Conservation (phyloP, 1,139 yeast genomes). For the Wickerhamomyces sp. region DNA sequence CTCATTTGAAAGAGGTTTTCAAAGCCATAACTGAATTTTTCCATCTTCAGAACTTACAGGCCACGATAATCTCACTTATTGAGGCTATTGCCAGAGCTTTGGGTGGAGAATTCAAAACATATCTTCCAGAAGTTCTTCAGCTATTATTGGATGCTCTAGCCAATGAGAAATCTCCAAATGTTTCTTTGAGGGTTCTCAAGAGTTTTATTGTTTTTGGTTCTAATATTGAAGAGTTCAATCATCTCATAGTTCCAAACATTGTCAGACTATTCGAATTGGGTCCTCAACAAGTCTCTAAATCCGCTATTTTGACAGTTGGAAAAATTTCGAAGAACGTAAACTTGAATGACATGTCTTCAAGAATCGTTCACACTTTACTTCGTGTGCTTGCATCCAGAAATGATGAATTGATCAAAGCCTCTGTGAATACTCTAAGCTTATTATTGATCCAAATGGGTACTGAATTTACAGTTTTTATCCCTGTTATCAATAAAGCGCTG, state of each 20-base stretch:
- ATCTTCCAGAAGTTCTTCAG: conserved; percentile 74
- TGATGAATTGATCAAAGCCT: conserved; percentile 59
- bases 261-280: conserved; percentile 78
- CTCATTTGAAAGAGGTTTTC: conserved; percentile 75
- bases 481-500: conserved; percentile 73
- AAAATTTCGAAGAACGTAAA: conserved; percentile 70
- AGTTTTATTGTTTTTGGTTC: conserved; percentile 88
- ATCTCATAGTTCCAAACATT: conserved; percentile 78
- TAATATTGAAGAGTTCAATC: conserved; percentile 84
- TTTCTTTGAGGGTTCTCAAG: conserved; percentile 73
- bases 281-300: conserved; percentile 50
- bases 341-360: conserved; percentile 83
- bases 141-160: conserved; percentile 74
- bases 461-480: conserved; percentile 84
- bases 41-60: conserved; percentile 61
- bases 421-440: conserved; percentile 79
- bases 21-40: conserved; percentile 74
- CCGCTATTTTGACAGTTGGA: conserved; percentile 84
- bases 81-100: conserved; percentile 84
- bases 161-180: conserved; percentile 64
- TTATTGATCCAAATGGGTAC: conserved; percentile 76
- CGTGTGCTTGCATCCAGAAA: conserved; percentile 57
- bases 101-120: conserved; percentile 88
- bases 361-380: conserved; percentile 83
- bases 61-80: conserved; percentile 72